Base-by-base conservation (phyloP, 139 green algal species). In the Chlamydomonas asymmetrica region DNA sequence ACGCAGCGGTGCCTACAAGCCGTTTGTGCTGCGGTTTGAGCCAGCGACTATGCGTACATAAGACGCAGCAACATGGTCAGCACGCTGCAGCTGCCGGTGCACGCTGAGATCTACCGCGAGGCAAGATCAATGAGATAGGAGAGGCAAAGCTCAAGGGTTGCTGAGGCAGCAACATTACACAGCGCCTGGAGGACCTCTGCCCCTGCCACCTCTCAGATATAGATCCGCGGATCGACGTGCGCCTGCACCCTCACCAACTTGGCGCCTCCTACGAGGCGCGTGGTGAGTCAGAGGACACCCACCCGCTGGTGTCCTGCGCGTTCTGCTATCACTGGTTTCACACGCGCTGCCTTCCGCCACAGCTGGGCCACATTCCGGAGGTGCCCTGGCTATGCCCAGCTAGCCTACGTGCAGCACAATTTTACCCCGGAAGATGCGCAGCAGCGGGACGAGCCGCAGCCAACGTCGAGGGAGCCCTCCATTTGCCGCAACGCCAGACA, bases 221-320 rank as follows among this genome's bases (percentile, higher is more conserved):
- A 0, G 63, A 70, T n/a, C 63, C 63, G 6, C n/a, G 7, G 3
- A n/a, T 66, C 10, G 35, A 48, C 34, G 35, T 32, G 9, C 34
- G 16, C 16, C 34, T 50, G 34, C n/a, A 32, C 34, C 60, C 10
- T 5, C 60, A 27, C 20, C 27, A 27, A 5, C 27, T 6, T 13
- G 41, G 40, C 64, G 29, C 41, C 41, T 13, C 35, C 16, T 94
- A 88, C 66, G 35, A 77, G 59, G 31, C 79, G 18, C 92, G 89
- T 73, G 67, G 75, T 45, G 71, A 63, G 0, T 48, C 63, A 9
- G 60, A 73, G 6, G 50, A 86, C 60, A 82, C 79, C n/a, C 76
- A 85, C 27, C 25, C 49, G 27, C 83, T 92, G 76, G 61, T 95
- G 70, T 75, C 93, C 52, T 95, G 88, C 71, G 90, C 93, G 68